These are phyloP conservation scores for Colletotrichum gloeosporioides DNA, from an alignment of 2,329 filamentous ascomycete genomes.

Conservation along the genomic window DNA sequence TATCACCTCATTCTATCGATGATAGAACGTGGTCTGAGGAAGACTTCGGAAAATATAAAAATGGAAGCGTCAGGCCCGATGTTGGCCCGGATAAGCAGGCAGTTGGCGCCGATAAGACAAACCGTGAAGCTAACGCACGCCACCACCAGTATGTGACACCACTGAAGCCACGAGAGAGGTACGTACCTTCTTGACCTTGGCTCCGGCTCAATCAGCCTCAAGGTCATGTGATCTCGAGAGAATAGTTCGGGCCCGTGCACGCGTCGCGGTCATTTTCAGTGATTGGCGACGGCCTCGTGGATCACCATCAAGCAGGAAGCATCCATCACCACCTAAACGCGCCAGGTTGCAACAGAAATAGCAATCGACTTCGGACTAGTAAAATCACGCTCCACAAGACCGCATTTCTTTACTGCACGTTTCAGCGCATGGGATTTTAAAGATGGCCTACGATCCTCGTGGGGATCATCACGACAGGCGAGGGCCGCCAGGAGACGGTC, in stretches of 20 bases:
- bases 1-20: background rate
- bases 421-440: constrained; percentile 19
- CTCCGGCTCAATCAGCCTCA: background rate
- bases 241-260: constrained; percentile 3
- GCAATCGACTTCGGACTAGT: background rate
- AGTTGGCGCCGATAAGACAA: background rate
- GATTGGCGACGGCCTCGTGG: constrained; percentile 6
- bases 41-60: background rate
- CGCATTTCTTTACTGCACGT: background rate
- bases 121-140: background rate
- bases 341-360: background rate
- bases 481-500: constrained; percentile 39
- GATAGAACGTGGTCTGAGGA: background rate
- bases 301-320: background rate
- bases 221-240: constrained; percentile 11
- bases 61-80: background rate
- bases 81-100: constrained; percentile 13
- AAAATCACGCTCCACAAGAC: background rate
- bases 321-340: background rate
- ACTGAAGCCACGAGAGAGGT: background rate
- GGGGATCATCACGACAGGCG: constrained; percentile 50
- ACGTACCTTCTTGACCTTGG: background rate
- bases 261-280: constrained; percentile 18
- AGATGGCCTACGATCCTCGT: constrained; percentile 61
- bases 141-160: background rate